A percentile compares a stretch with the other conserved stretches of the same genome.
Evolutionary conservation across 495 filamentous ascomycete genomes (phyloP).

Genomic region (Cercophora newfieldiana): DNA sequence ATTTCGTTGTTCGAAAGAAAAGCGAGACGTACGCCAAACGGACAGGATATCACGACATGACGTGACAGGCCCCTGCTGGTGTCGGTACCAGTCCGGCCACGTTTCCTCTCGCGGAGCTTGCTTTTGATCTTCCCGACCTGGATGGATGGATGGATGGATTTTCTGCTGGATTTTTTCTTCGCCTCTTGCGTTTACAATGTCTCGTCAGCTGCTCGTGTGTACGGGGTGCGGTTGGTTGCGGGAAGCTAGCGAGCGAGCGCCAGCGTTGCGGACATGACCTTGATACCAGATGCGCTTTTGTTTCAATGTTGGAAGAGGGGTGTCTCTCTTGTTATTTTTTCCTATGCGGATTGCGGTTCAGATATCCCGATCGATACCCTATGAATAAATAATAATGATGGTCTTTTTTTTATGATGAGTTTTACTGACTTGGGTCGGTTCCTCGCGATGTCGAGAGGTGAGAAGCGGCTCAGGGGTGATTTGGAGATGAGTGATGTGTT

Average conservation of each 20-base stretch:
- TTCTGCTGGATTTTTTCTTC: too few relatives aligned
- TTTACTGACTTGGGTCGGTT: neutral
- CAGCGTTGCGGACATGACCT: neutral
- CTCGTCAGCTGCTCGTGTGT: neutral
- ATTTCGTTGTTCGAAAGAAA: neutral
- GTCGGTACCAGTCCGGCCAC: neutral
- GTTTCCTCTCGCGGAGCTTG: neutral
- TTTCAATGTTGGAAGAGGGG: neutral
- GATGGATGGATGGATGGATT: too few relatives aligned
- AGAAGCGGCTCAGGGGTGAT: neutral
- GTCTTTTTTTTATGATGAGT: neutral
- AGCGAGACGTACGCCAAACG: too few relatives aligned
- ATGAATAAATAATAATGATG: slow-evolving; percentile 5
- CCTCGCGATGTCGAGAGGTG: neutral
- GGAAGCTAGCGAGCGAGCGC: neutral
- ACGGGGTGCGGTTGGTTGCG: neutral
- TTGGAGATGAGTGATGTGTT: neutral
- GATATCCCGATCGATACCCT: slow-evolving; percentile 15
- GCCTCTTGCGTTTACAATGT: too few relatives aligned
- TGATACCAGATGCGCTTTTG: slow-evolving; percentile 4
- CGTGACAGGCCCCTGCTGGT: neutral
- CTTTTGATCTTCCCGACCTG: neutral
- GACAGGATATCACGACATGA: neutral
- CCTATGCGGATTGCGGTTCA: neutral
- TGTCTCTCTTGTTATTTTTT: neutral